Conservation (phyloP, 2,329 filamentous ascomycete genomes). For the Colletotrichum somersetense region DNA sequence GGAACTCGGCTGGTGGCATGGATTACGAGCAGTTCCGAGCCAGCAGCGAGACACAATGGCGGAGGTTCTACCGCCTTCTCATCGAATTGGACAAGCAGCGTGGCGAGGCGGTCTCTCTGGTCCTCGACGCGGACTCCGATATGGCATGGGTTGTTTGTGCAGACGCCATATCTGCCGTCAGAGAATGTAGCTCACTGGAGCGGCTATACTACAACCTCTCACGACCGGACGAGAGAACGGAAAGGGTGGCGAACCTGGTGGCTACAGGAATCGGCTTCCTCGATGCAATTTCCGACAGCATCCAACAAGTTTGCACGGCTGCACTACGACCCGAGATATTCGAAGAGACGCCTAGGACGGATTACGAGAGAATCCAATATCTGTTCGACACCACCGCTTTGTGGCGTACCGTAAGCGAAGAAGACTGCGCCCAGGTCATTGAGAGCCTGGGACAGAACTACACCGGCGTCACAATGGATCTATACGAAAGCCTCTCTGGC, state of each 20-base stretch:
- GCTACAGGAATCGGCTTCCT: conserved; percentile 78
- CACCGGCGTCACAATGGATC: conserved; percentile 66
- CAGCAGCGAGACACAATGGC: conserved; percentile 87
- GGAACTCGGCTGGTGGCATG: conserved; percentile 71
- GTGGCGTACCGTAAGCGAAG: conserved; percentile 82
- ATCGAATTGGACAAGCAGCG: conserved; percentile 88
- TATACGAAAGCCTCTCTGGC: conserved; percentile 66
- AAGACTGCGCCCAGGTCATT: conserved; percentile 79
- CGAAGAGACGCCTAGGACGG: conserved; percentile 76
- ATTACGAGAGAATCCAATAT: conserved; percentile 79
- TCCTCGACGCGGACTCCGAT: conserved; percentile 77
- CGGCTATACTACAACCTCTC: conserved; percentile 77
- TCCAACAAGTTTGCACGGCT: conserved; percentile 75
- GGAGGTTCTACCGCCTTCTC: conserved; percentile 87
- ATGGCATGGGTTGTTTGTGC: conserved; percentile 88
- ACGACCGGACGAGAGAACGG: conserved; percentile 64
- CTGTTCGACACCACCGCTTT: conserved; percentile 86
- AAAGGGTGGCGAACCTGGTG: conserved; percentile 72
- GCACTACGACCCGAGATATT: conserved; percentile 80
- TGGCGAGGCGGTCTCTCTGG: conserved; percentile 83
- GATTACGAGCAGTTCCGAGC: conserved; percentile 82
- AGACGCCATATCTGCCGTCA: conserved; percentile 82
- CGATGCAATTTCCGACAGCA: conserved; percentile 76
- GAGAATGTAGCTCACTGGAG: conserved; percentile 84
- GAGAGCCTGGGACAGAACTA: conserved; percentile 76